A percentile compares a stretch with the other conserved stretches of the same genome.
Evolutionary conservation across 257 asterid genomes (phyloP).

Genomic region (Primulina eburnea): DNA sequence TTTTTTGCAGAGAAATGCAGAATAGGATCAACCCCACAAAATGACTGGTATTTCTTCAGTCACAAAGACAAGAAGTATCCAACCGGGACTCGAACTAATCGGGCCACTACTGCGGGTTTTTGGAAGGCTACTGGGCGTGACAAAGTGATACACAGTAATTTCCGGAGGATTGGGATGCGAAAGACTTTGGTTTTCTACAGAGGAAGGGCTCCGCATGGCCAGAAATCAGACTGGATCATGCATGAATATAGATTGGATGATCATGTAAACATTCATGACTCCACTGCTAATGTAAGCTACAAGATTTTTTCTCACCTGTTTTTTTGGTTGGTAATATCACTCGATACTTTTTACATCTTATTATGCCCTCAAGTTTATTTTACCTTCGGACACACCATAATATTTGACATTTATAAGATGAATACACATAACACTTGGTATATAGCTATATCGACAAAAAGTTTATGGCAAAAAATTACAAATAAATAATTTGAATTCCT

Average conservation of each 20-base stretch:
- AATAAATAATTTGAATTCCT: too few relatives aligned
- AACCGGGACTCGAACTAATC: constrained; percentile 80
- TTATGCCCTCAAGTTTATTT: not conserved
- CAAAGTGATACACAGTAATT: constrained; percentile 67
- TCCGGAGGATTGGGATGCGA: constrained; percentile 75
- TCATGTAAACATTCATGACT: constrained; percentile 26
- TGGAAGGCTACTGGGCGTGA: constrained; percentile 97
- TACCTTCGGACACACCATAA: not conserved
- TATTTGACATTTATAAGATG: too few relatives aligned
- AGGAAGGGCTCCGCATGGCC: constrained; percentile 92
- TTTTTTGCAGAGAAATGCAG: constrained; percentile 60
- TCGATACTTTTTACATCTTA: not conserved
- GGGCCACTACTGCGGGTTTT: constrained; percentile 89
- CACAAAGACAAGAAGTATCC: constrained; percentile 93
- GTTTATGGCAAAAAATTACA: too few relatives aligned
- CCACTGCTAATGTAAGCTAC: constrained; percentile 26
- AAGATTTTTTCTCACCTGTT: not conserved
- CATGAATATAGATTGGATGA: constrained; percentile 84
- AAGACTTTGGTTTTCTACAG: constrained; percentile 80
- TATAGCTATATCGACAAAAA: too few relatives aligned
- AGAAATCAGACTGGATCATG: constrained; percentile 92
- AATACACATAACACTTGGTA: too few relatives aligned
- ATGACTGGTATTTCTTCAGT: constrained; percentile 90
- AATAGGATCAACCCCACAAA: constrained; percentile 84
- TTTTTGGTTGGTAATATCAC: not conserved